Evolutionary conservation across 2,329 filamentous ascomycete genomes (phyloP).

Genomic region (Aureobasidium pullulans): DNA sequence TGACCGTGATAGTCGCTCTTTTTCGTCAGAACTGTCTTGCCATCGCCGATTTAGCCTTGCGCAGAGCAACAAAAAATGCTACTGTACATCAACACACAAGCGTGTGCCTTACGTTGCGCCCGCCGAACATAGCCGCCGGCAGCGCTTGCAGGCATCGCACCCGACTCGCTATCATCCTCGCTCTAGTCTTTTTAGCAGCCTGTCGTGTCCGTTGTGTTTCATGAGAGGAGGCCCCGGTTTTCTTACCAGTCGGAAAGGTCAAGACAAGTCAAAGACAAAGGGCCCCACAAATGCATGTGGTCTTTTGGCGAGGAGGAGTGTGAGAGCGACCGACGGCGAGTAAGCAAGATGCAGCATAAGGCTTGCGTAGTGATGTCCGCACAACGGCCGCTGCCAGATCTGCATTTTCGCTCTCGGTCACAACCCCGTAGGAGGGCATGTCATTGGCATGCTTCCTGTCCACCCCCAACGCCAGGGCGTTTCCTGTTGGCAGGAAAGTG

Average conservation of each 20-base stretch:
- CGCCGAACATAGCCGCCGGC: slow-evolving; percentile 1
- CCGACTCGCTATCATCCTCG: background rate
- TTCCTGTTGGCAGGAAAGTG: background rate
- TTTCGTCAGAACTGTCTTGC: background rate
- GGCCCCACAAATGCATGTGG: background rate
- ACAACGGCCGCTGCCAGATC: background rate
- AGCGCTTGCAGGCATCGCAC: slow-evolving; percentile 3
- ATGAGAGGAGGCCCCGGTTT: background rate
- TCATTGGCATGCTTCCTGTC: background rate
- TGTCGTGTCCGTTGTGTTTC: slow-evolving; percentile 2
- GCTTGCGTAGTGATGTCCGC: background rate
- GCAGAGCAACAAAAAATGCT: no score
- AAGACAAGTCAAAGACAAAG: background rate
- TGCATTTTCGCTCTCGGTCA: slow-evolving; percentile 4
- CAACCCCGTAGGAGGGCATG: background rate
- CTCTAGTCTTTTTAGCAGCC: background rate
- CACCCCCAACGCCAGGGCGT: background rate
- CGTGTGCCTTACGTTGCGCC: slow-evolving; percentile 1
- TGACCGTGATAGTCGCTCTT: background rate
- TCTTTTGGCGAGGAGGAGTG: background rate
- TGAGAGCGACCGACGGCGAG: background rate
- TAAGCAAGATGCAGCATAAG: slow-evolving; percentile 1
- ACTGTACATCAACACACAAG: background rate
- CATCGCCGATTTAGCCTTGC: background rate
- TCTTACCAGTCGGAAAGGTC: background rate